Evolutionary conservation across 805 yeast genomes (phyloP).

Genomic region (Myxozyma neglecta): DNA sequence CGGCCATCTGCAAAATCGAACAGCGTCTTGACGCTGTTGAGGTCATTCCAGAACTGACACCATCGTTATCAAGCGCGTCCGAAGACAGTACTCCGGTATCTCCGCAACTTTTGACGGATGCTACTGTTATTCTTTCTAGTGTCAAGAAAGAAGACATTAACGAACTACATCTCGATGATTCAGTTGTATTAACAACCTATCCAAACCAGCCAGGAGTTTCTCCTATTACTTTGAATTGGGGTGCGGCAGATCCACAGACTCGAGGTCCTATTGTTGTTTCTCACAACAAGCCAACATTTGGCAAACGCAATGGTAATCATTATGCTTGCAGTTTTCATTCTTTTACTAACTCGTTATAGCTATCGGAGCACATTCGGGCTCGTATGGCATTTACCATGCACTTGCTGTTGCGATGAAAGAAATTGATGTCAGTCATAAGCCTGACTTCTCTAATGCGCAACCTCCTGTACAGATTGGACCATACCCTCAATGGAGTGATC

Average conservation of each 20-base stretch:
- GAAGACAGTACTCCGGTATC: constrained; percentile 28
- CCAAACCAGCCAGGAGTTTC: constrained; percentile 51
- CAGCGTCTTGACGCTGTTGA: constrained; percentile 12
- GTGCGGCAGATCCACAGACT: constrained; percentile 47
- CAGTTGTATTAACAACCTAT: constrained; percentile 54
- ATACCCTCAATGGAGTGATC: constrained; percentile 57
- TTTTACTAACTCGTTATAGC: constrained; percentile 12
- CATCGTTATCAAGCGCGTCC: constrained; percentile 5
- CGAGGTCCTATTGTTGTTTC: constrained; percentile 58
- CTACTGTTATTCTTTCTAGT: background rate
- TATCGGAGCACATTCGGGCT: constrained; percentile 65
- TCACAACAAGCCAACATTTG: constrained; percentile 50
- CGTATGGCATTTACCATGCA: constrained; percentile 65
- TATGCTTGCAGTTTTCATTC: background rate
- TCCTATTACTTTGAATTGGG: constrained; percentile 58
- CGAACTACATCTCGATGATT: constrained; percentile 11
- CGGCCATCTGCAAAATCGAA: constrained; percentile 14
- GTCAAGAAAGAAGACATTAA: background rate
- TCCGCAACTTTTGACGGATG: constrained; percentile 18
- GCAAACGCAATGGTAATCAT: constrained; percentile 52
- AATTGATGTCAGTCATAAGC: constrained; percentile 51
- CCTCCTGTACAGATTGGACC: constrained; percentile 59
- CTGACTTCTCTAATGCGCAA: constrained; percentile 63
- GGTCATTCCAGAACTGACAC: constrained; percentile 4
- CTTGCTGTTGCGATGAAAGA: constrained; percentile 63